A percentile compares a stretch with the other conserved stretches of the same genome.
These are phyloP conservation scores for Tetrapisispora iriomotensis DNA, from an alignment of 805 yeast genomes.

Conservation along the genomic window DNA sequence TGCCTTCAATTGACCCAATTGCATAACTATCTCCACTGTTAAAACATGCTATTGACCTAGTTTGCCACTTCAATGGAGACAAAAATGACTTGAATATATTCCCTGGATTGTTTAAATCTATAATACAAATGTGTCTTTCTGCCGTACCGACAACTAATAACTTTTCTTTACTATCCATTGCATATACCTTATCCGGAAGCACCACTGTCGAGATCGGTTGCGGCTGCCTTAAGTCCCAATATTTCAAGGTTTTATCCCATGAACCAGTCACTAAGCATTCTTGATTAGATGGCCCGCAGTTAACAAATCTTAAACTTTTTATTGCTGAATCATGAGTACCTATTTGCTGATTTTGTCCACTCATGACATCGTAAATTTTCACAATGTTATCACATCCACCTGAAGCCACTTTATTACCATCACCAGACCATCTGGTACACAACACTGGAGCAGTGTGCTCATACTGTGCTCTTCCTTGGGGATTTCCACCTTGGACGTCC, in stretches of 20 bases:
- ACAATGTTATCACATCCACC: constrained; percentile 91
- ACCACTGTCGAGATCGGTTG: constrained; percentile 72
- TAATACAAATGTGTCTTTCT: constrained; percentile 66
- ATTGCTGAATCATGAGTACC: constrained; percentile 84
- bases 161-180: constrained; percentile 76
- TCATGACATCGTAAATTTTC: constrained; percentile 67
- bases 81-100: constrained; percentile 60
- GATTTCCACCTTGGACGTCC: constrained; percentile 71
- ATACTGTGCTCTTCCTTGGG: constrained; percentile 80
- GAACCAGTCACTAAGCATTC: constrained; percentile 81
- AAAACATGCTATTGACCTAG: constrained; percentile 71
- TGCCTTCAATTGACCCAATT: constrained; percentile 86
- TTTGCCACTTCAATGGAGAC: constrained; percentile 85
- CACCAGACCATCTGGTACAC: constrained; percentile 70
- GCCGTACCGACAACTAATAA: constrained; percentile 91
- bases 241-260: constrained; percentile 90
- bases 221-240: constrained; percentile 89
- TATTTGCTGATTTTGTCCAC: constrained; percentile 74
- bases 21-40: constrained; percentile 93
- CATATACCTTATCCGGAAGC: constrained; percentile 83
- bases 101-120: constrained; percentile 77
- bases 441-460: constrained; percentile 88
- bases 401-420: constrained; percentile 78
- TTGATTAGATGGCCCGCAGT: constrained; percentile 75
- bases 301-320: constrained; percentile 60